Evolutionary conservation across 2,329 filamentous ascomycete species (phyloP), one percentile per base, ranked within the genome.

Genomic region (Aspergillus neoniger): DNA sequence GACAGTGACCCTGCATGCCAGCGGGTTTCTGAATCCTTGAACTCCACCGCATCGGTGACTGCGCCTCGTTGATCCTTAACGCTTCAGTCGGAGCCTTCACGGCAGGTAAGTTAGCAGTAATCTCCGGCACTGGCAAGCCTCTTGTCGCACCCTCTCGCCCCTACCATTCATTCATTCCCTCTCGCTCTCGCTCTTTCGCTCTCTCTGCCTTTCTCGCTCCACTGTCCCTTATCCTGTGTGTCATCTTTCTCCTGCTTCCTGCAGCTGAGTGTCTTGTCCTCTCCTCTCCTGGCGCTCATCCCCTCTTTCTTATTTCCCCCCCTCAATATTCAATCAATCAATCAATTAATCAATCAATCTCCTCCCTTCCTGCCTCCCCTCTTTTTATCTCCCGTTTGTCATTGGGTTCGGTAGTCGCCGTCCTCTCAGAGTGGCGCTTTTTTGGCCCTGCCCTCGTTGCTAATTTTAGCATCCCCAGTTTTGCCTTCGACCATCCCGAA

Each of bases 391-490:
- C 36, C 41, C 44, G 25, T 28, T 51, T 53, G 56, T 49, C 36
- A 41, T 53, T 43, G 57, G 60, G 19, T 55, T 62, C 60, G 57
- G 58, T 62, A 57, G 57, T 61, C 61, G 58, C 44, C 57, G 56
- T 70, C 67, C 67, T 69, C 66, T 70, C 65, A 70, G 69, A 67
- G 60, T 69, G 61, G 67, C 63, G 53, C 64, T 63, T 62, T 64
- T 57, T 52, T 50, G 32, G 12, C 49, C 50, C 59, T 55, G 41
- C 53, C 53, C 53, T 55, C 54, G 69, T 67, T 71, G 70, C 72
- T 75, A 75, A 72, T 73, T 71, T 75, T 75, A 75, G 72, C 67
- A 73, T 64, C 63, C 61, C 58, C 61, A 63, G 57, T 57, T 65
- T 49, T 38, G 50, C 64, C 62, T 63, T 68, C 67, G 30, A 44